phyloP scores from a whole-genome alignment of 148 eudicot species.

The Vaccinium darrowii region DNA sequence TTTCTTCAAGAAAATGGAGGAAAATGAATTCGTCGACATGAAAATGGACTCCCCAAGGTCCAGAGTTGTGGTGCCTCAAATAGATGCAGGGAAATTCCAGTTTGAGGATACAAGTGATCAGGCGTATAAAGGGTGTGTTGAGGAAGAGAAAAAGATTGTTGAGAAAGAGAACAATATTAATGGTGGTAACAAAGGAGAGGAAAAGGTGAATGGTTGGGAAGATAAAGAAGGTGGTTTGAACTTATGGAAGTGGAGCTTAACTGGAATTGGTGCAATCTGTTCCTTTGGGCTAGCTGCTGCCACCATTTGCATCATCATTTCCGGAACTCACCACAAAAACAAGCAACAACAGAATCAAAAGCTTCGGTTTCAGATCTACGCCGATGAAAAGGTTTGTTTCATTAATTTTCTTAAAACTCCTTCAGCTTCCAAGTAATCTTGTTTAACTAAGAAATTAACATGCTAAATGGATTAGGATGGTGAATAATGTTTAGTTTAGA shows the following conservation, averaged over 20 bases:
- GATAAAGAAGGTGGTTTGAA: constrained; percentile 37
- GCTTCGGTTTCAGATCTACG: constrained; percentile 61
- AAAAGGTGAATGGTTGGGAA: background rate
- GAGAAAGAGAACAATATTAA: background rate
- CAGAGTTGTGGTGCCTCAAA: constrained; percentile 35
- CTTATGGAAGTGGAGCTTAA: constrained; percentile 68
- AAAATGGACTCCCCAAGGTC: constrained; percentile 87
- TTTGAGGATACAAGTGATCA: constrained; percentile 32
- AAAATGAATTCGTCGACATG: constrained; percentile 87
- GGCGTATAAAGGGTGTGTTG: background rate
- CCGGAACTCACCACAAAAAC: constrained; percentile 42
- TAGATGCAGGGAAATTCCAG: constrained; percentile 43
- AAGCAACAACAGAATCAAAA: constrained; percentile 45
- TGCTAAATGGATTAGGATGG: no score
- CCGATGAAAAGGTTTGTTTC: constrained; percentile 63
- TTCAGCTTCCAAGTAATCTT: background rate
- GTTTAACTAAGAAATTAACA: background rate
- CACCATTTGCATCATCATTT: constrained; percentile 54
- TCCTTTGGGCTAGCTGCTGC: constrained; percentile 84
- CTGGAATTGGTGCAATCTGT: constrained; percentile 70
- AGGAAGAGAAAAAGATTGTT: constrained; percentile 9
- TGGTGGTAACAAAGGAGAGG: background rate
- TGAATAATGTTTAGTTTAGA: background rate
- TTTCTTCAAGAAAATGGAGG: constrained; percentile 86
- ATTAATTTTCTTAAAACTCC: background rate